Evolutionary conservation across 176 grass and related monocot genomes (phyloP).

Genomic region (Guadua angustifolia): DNA sequence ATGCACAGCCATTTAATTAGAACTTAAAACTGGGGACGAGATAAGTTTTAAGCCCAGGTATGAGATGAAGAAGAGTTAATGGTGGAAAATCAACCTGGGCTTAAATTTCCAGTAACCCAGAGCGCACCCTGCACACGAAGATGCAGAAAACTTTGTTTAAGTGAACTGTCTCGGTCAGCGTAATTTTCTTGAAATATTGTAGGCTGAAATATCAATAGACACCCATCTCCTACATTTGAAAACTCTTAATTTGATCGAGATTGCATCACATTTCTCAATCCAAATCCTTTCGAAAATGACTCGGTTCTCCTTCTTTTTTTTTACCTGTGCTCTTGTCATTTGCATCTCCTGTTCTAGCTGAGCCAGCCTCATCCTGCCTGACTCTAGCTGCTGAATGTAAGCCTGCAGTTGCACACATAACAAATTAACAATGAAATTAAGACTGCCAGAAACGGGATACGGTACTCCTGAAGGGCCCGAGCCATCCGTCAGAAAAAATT

Average conservation of each 20-base stretch:
- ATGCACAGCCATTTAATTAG: background rate
- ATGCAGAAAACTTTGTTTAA: background rate
- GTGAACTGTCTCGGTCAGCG: background rate
- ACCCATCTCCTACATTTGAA: background rate
- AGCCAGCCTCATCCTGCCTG: constrained; percentile 58
- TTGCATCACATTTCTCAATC: background rate
- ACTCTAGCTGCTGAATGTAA: constrained; percentile 75
- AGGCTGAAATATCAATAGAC: background rate
- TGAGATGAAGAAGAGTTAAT: background rate
- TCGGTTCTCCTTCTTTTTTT: background rate
- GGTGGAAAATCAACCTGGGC: constrained; percentile 32
- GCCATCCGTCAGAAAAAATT: too few species aligned
- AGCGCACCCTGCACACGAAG: constrained; percentile 38
- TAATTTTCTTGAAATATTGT: background rate
- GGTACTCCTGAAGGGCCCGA: too few species aligned
- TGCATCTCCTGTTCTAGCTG: constrained; percentile 67
- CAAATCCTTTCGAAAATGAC: background rate
- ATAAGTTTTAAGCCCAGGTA: too few species aligned
- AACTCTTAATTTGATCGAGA: background rate
- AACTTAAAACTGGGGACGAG: background rate
- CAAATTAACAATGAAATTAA: background rate
- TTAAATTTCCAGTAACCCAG: constrained; percentile 48
- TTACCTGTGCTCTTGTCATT: constrained; percentile 61
- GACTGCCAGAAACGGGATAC: too few species aligned
- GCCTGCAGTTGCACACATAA: constrained; percentile 37